These are phyloP conservation scores for Sporothrix curviconia DNA, from an alignment of 2,329 filamentous ascomycete species.

Conservation along the genomic window DNA sequence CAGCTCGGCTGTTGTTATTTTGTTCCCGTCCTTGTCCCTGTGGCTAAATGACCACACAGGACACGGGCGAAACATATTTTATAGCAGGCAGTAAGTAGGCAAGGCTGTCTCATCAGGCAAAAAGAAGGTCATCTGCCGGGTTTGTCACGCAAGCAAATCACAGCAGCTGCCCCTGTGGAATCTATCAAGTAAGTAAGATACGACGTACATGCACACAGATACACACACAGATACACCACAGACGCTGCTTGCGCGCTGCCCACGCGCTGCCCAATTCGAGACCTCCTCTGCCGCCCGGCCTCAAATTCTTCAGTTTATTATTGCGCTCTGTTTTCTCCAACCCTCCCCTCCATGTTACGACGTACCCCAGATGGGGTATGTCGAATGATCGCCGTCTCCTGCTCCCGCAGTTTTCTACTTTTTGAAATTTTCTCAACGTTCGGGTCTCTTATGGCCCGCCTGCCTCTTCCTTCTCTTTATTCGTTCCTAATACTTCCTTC, in stretches of 20 bases:
- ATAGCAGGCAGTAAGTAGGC: constrained; percentile 2
- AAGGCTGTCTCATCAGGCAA: neutral
- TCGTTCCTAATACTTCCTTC: neutral
- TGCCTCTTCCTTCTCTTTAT: neutral
- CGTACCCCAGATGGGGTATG: neutral
- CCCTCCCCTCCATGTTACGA: neutral
- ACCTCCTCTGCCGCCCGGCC: neutral
- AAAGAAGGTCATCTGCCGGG: neutral
- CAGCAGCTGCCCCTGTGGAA: neutral
- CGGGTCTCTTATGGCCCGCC: neutral
- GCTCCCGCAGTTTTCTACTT: neutral
- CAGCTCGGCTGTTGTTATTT: too few species aligned
- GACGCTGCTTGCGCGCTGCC: neutral
- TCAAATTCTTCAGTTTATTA: neutral
- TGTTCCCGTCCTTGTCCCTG: too few species aligned
- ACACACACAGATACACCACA: neutral
- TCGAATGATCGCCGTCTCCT: neutral
- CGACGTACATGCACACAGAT: too few species aligned
- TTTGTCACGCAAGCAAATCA: neutral
- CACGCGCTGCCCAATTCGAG: constrained; percentile 4
- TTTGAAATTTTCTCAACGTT: neutral
- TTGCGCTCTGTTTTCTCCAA: too few species aligned
- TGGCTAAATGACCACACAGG: neutral
- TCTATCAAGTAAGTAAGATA: too few species aligned
- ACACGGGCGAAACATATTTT: neutral